Conservation (phyloP, 768 basidiomycete species). For the Roridomyces roridus region DNA sequence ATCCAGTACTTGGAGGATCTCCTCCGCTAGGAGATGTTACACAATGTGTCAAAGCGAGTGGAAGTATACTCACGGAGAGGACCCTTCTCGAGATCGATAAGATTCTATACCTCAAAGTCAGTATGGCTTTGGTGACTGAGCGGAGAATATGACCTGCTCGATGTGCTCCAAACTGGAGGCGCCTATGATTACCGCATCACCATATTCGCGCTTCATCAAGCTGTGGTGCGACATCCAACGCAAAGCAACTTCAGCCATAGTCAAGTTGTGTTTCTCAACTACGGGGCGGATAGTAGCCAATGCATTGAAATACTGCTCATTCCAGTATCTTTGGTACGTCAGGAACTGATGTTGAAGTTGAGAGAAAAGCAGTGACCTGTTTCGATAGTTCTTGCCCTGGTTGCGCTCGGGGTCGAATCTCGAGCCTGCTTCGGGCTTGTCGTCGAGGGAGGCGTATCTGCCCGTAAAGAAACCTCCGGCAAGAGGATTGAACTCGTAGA, state of each 20-base stretch:
- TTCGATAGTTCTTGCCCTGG: constrained; percentile 54
- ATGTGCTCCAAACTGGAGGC: constrained; percentile 64
- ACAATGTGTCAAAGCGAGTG: neutral
- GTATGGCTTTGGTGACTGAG: neutral
- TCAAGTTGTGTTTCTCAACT: constrained; percentile 51
- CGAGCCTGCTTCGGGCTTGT: constrained; percentile 53
- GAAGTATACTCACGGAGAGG: constrained; percentile 50
- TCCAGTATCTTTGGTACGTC: constrained; percentile 52
- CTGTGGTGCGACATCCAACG: constrained; percentile 71
- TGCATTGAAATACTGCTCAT: constrained; percentile 57
- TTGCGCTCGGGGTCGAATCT: constrained; percentile 56
- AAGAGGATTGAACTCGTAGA: constrained; percentile 65
- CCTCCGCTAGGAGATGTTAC: constrained; percentile 42
- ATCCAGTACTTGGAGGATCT: constrained; percentile 55
- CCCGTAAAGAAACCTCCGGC: constrained; percentile 67
- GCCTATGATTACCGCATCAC: constrained; percentile 62
- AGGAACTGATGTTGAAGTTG: no score
- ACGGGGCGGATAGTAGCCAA: constrained; percentile 49
- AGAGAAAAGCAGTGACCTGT: no score
- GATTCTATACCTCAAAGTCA: constrained; percentile 39
- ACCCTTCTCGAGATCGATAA: constrained; percentile 60
- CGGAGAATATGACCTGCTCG: constrained; percentile 44
- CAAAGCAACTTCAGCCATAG: constrained; percentile 59
- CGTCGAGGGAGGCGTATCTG: constrained; percentile 48
- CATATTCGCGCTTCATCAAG: constrained; percentile 49